Conservation (phyloP, 1,284 basidiomycete species). For the Meira nashicola region DNA sequence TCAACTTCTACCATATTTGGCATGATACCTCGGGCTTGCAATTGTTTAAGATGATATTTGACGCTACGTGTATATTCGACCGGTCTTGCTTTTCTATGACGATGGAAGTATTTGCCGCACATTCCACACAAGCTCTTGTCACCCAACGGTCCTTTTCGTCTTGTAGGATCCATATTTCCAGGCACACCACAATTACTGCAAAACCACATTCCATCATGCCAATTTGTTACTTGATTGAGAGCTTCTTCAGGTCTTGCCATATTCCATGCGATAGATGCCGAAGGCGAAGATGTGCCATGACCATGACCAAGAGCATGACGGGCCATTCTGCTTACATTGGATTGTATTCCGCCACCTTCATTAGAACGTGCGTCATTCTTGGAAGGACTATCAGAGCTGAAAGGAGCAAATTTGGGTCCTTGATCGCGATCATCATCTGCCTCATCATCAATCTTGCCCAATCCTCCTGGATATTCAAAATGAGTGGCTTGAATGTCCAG, state of each 20-base stretch:
- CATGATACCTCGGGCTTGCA: background rate
- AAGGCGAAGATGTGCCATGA: conserved; percentile 15
- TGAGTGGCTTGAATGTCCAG: conserved; percentile 39
- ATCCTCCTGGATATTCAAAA: conserved; percentile 46
- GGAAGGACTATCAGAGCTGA: conserved; percentile 28
- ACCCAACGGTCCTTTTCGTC: conserved; percentile 73
- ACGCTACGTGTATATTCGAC: conserved; percentile 45
- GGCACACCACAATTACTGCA: conserved; percentile 52
- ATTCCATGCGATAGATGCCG: conserved; percentile 11
- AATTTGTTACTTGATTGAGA: conserved; percentile 45
- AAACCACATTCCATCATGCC: conserved; percentile 49
- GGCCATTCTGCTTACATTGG: conserved; percentile 14
- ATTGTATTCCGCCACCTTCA: background rate
- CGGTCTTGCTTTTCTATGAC: conserved; percentile 39
- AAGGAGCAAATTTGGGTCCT: conserved; percentile 27
- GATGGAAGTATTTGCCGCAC: conserved; percentile 66
- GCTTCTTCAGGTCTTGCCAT: conserved; percentile 43
- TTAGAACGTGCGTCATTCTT: conserved; percentile 20
- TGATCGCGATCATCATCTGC: background rate
- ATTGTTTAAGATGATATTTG: conserved; percentile 9
- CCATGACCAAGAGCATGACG: conserved; percentile 1
- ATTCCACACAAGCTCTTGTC: conserved; percentile 84
- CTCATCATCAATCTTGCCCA: conserved; percentile 32
- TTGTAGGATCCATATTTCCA: conserved; percentile 34
- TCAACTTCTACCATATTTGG: too few relatives aligned